Conservation (phyloP, 75 land plant species). For the Gnetum montanum region DNA sequence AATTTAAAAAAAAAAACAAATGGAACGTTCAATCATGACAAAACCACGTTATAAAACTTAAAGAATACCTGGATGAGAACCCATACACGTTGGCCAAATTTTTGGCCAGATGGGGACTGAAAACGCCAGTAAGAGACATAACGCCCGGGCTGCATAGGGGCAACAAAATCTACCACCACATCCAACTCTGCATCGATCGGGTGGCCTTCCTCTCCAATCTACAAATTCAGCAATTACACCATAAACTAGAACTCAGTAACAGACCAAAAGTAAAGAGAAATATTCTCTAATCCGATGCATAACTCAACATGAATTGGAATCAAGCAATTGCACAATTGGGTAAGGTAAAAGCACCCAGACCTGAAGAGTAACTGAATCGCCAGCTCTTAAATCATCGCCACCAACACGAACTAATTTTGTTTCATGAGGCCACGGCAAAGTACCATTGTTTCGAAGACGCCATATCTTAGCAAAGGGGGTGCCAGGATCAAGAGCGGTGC, state of each 20-base stretch:
- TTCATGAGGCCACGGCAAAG: conserved; percentile 39
- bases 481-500: conserved; percentile 54
- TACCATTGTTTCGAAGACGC: conserved; percentile 81
- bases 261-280: neutral
- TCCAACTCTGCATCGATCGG: conserved; percentile 51
- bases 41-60: no score
- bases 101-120: conserved; percentile 61
- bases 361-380: conserved; percentile 42
- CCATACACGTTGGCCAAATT: conserved; percentile 92
- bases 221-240: neutral
- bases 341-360: no score
- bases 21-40: no score
- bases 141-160: conserved; percentile 68
- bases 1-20: no score
- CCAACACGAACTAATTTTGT: conserved; percentile 74
- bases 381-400: conserved; percentile 51
- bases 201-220: conserved; percentile 57
- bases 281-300: neutral
- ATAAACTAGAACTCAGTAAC: neutral
- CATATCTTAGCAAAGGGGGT: conserved; percentile 87
- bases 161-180: conserved; percentile 66
- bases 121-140: conserved; percentile 85
- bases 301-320: no score
- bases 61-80: conserved; percentile 83
- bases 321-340: neutral